Conservation (phyloP, 2,329 filamentous ascomycete species). For the Sporothrix protearum region DNA sequence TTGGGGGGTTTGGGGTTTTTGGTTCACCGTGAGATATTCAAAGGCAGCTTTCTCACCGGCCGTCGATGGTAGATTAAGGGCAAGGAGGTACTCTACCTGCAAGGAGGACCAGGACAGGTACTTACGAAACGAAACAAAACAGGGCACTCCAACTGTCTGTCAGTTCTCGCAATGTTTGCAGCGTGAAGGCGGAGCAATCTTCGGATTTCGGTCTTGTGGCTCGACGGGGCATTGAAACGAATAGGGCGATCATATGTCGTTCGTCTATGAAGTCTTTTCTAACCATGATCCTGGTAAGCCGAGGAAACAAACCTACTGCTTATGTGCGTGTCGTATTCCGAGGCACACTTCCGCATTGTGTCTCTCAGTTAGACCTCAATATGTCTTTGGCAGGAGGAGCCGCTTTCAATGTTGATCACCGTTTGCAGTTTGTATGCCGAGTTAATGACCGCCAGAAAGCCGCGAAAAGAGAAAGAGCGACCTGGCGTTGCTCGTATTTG, state of each 20-base stretch:
- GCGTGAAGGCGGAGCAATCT: not conserved
- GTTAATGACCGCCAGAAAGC: not conserved
- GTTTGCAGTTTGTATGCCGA: not conserved
- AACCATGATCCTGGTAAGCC: not conserved
- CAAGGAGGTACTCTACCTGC: not conserved
- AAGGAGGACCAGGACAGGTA: slow-evolving; percentile 1
- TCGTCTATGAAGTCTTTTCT: not conserved
- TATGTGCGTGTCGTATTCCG: not conserved
- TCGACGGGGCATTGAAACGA: not conserved
- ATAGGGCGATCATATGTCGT: not conserved
- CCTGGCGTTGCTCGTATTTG: not conserved
- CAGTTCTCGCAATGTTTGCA: not conserved
- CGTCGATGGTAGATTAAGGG: not conserved
- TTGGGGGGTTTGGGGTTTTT: too few relatives aligned
- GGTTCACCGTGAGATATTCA: not conserved
- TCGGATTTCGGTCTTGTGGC: not conserved
- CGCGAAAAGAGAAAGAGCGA: not conserved
- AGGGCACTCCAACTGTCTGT: not conserved
- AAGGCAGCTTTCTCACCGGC: not conserved
- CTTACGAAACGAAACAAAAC: not conserved
- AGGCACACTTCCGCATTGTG: too few relatives aligned
- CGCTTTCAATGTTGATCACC: not conserved
- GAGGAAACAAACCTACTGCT: not conserved
- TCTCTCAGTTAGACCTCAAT: not conserved
- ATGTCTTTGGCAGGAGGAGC: not conserved